Percentiles rank a stretch among this genome's conserved stretches.
phyloP scores from a whole-genome alignment of 805 yeast genomes.

The Saturnispora gosingensis region DNA sequence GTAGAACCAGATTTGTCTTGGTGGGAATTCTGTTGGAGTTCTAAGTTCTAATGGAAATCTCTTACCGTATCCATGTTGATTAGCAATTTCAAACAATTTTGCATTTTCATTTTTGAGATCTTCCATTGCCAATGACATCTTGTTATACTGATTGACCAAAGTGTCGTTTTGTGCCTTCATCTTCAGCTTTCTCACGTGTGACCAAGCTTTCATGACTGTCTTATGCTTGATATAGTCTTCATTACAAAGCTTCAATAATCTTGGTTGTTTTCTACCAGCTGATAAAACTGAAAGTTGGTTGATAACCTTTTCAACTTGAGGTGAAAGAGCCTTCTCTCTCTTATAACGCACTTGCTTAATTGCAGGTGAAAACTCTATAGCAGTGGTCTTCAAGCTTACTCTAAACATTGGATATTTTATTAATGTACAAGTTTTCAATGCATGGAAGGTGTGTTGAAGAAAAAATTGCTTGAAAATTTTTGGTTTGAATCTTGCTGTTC shows the following conservation, averaged over 20 bases:
- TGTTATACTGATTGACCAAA: slow-evolving; percentile 51
- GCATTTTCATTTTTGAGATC: slow-evolving; percentile 47
- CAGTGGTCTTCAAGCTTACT: background rate
- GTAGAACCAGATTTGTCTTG: slow-evolving; percentile 70
- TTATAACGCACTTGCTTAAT: slow-evolving; percentile 31
- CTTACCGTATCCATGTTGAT: slow-evolving; percentile 41
- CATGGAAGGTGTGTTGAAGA: background rate
- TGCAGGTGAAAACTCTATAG: slow-evolving; percentile 26
- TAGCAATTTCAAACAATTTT: slow-evolving; percentile 54
- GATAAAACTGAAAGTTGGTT: slow-evolving; percentile 71
- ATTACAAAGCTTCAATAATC: slow-evolving; percentile 57
- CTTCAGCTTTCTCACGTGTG: slow-evolving; percentile 44
- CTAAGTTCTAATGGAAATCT: slow-evolving; percentile 78
- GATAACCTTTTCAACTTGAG: slow-evolving; percentile 24
- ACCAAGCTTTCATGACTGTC: slow-evolving; percentile 80
- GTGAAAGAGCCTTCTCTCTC: slow-evolving; percentile 23
- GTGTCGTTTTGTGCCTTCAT: slow-evolving; percentile 34
- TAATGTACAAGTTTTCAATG: background rate
- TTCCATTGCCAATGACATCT: slow-evolving; percentile 64
- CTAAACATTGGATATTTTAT: background rate
- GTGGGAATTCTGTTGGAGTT: slow-evolving; percentile 85
- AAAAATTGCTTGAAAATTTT: background rate
- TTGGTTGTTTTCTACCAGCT: slow-evolving; percentile 84
- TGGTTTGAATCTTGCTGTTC: background rate
- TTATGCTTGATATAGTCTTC: slow-evolving; percentile 85